Conservation (phyloP, 1,284 basidiomycete genomes). For the Ceratobasidium sp. region DNA sequence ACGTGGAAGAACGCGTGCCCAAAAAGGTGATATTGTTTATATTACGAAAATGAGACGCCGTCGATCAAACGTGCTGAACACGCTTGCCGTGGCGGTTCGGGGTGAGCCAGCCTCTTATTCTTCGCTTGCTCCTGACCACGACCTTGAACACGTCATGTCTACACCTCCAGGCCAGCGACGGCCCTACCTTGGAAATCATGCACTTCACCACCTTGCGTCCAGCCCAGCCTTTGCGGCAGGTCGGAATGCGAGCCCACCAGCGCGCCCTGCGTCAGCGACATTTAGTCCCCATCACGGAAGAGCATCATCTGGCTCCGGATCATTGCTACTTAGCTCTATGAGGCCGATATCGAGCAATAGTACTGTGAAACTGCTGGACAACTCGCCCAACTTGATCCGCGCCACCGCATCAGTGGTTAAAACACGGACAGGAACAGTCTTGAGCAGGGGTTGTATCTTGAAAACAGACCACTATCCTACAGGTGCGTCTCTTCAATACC, state of each 20-base stretch:
- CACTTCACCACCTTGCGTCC: constrained; percentile 28
- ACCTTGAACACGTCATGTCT: constrained; percentile 27
- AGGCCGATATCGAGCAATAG: neutral
- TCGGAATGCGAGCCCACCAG: constrained; percentile 39
- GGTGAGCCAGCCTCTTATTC: constrained; percentile 6
- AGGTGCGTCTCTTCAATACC: constrained; percentile 58
- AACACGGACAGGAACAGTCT: constrained; percentile 85
- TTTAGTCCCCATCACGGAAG: constrained; percentile 9
- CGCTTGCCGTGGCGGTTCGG: constrained; percentile 14
- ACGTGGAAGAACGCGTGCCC: constrained; percentile 14
- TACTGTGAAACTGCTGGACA: constrained; percentile 27
- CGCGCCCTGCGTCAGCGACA: constrained; percentile 17
- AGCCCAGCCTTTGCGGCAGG: constrained; percentile 27
- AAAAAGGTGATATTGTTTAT: constrained; percentile 3
- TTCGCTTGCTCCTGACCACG: constrained; percentile 24
- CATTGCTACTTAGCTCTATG: constrained; percentile 16
- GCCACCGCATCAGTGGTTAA: constrained; percentile 70
- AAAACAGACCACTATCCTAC: constrained; percentile 95
- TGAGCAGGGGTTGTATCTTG: constrained; percentile 89
- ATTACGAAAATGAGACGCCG: constrained; percentile 27
- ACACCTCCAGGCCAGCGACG: constrained; percentile 38
- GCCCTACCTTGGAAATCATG: constrained; percentile 27
- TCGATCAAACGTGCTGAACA: constrained; percentile 31
- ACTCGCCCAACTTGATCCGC: constrained; percentile 35
- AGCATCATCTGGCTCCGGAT: constrained; percentile 24